Base-by-base conservation (phyloP, 108 stramenopile species). In the Skeletonema menzelii region DNA sequence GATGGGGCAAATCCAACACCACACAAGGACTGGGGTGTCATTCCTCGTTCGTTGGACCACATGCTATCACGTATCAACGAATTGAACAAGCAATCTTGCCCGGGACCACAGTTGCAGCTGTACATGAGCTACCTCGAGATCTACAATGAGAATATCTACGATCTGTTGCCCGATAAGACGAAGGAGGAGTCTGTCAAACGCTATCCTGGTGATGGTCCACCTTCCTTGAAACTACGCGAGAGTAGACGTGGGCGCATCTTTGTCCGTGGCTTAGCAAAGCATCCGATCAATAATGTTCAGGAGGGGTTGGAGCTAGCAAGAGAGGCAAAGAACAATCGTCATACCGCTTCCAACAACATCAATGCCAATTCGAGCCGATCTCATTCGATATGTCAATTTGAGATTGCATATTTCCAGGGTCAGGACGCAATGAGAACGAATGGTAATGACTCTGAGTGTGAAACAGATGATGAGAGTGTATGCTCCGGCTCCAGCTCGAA, bases 141-240 rank as follows among this genome's bases (percentile, higher is more conserved):
- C 38, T 98, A 99, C 90, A 99, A 98, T 73, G 99, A 99, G 72
- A 85, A 97, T 32, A 77, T 98, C 12, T 97, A 83, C 62, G 98
- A 98, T 70, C 81, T 99, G 19, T 84, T 98, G 27, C 91, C 93
- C 0, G 37, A 63, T 26, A 66, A 73, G n/a, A 24, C 75, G 47
- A 62, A 59, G 26, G 27, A 65, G 59, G 65, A 31, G 22, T 31
- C 47, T 47, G 56, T 56, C 62, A 76, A 26, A 57, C 77, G 64
- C 24, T 53, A 53, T 53, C 77, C 72, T 30, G 57, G 53, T 47
- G 67, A 71, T 38, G 70, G 69, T 24, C 79, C 73, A 3, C 66
- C 78, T 2, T 44, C 87, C 8, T 86, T 98, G 37, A 96, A 97
- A 80, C 69, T 97, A 13, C 88, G 96, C 40, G 98, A 98, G 55